These are phyloP conservation scores for Ascosphaera acerosa DNA, from an alignment of 2,329 filamentous ascomycete species.

Conservation along the genomic window DNA sequence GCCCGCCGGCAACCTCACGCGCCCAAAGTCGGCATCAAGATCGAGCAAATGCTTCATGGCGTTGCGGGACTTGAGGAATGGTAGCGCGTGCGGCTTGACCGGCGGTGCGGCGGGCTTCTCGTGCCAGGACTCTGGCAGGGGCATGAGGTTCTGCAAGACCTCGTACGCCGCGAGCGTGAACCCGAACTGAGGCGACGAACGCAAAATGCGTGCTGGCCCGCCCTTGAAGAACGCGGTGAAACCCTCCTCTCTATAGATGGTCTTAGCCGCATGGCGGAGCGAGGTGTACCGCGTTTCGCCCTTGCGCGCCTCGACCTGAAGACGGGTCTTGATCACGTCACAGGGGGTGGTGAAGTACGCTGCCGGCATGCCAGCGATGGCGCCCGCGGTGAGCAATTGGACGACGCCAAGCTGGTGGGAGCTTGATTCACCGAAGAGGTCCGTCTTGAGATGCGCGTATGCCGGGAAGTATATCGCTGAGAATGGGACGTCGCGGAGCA, in stretches of 20 bases:
- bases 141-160: constrained; percentile 56
- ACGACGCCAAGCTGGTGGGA: constrained; percentile 73
- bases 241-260: constrained; percentile 72
- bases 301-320: constrained; percentile 93
- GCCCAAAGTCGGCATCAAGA: constrained; percentile 78
- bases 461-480: constrained; percentile 97
- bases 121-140: constrained; percentile 41
- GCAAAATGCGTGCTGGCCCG: constrained; percentile 77
- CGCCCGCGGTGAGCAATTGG: constrained; percentile 80
- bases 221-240: constrained; percentile 98
- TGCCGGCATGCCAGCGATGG: constrained; percentile 77
- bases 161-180: constrained; percentile 95
- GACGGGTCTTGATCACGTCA: constrained; percentile 96
- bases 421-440: constrained; percentile 71
- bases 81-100: constrained; percentile 32
- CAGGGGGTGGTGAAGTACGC: constrained; percentile 91
- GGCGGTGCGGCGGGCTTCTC: constrained; percentile 30
- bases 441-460: constrained; percentile 82
- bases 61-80: constrained; percentile 54
- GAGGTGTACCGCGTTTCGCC: constrained; percentile 74
- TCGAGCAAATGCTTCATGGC: constrained; percentile 90
- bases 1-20: constrained; percentile 31
- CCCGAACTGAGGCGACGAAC: constrained; percentile 90
- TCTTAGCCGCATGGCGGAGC: constrained; percentile 60
- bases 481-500: constrained; percentile 90